Evolutionary conservation across 768 basidiomycete species (phyloP).

Genomic region (Psilocybe tampanensis): DNA sequence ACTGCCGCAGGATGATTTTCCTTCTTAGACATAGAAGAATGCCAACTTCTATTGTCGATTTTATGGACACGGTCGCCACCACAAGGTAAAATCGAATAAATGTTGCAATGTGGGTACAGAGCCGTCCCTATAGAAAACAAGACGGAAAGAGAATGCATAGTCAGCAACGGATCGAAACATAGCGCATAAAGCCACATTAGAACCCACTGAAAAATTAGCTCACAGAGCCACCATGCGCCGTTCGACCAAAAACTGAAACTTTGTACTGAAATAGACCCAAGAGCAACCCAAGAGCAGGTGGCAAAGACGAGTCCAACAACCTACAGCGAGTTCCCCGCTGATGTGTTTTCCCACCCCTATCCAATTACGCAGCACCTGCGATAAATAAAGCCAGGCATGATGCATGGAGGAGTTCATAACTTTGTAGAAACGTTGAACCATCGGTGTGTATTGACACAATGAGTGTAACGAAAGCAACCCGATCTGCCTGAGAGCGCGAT

Average conservation of each 20-base stretch:
- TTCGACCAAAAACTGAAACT: no score
- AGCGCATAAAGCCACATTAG: neutral
- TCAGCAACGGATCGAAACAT: neutral
- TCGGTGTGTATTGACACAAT: neutral
- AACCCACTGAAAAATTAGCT: neutral
- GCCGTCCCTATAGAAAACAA: neutral
- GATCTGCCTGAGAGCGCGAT: neutral
- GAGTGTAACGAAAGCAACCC: neutral
- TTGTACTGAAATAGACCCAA: neutral
- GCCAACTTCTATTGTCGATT: neutral
- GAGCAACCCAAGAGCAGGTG: neutral
- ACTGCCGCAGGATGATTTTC: neutral
- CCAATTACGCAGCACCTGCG: neutral
- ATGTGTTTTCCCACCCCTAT: conserved; percentile 1
- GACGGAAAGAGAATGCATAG: neutral
- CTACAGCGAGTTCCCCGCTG: neutral
- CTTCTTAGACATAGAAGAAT: neutral
- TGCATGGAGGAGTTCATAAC: neutral
- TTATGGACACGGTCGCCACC: neutral
- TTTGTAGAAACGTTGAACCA: neutral
- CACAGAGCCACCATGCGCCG: neutral
- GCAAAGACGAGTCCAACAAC: neutral
- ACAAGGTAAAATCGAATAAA: neutral
- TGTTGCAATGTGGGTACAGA: neutral
- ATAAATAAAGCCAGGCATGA: neutral